phyloP scores from a whole-genome alignment of 345 rosid genomes.

The Erucastrum elatum region DNA sequence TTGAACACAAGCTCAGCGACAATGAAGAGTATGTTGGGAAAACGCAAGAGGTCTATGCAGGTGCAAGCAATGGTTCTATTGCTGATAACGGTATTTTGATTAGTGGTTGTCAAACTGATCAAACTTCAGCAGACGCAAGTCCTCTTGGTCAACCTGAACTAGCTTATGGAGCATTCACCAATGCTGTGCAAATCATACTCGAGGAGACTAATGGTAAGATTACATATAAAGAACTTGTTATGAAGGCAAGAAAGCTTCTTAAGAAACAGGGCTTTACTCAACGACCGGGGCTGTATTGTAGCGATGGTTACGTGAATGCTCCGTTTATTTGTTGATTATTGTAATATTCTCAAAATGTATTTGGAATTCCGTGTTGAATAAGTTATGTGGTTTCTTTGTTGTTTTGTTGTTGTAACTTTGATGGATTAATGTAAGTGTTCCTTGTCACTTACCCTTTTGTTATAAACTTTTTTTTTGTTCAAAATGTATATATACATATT shows the following conservation, averaged over 20 bases:
- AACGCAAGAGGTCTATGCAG: constrained; percentile 79
- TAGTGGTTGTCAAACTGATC: constrained; percentile 35
- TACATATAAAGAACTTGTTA: constrained; percentile 62
- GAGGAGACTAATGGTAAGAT: constrained; percentile 59
- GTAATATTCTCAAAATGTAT: neutral
- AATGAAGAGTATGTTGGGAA: constrained; percentile 58
- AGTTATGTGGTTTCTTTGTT: neutral
- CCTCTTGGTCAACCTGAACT: constrained; percentile 57
- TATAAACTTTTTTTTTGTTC: neutral
- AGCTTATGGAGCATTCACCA: constrained; percentile 96
- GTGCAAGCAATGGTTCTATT: constrained; percentile 51
- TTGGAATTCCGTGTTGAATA: constrained; percentile 17
- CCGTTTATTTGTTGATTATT: constrained; percentile 52
- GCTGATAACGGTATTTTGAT: constrained; percentile 76
- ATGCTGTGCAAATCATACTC: constrained; percentile 75
- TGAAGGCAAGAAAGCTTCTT: constrained; percentile 61
- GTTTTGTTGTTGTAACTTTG: constrained; percentile 12
- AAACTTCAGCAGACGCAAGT: constrained; percentile 94
- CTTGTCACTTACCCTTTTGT: neutral
- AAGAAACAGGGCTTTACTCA: constrained; percentile 82
- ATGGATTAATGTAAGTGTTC: constrained; percentile 1
- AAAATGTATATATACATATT: neutral
- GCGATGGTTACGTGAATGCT: constrained; percentile 55
- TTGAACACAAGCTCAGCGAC: constrained; percentile 74
- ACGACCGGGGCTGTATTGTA: constrained; percentile 90